Conservation (phyloP, 1,284 basidiomycete genomes). For the Schizophyllum commune region DNA sequence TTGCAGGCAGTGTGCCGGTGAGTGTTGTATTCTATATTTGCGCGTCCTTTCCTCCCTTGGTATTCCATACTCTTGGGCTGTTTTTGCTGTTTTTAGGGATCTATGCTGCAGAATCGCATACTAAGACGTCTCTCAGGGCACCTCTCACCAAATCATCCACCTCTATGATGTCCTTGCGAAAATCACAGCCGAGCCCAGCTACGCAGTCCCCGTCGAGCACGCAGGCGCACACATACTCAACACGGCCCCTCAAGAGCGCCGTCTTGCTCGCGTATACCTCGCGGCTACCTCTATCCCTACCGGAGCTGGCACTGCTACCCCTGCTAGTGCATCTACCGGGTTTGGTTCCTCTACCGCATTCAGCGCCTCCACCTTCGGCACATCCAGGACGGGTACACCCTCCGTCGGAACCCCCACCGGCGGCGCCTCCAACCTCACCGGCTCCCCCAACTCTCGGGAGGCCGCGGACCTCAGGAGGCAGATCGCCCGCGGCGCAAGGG, state of each 20-base stretch:
- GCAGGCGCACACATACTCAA: constrained; percentile 74
- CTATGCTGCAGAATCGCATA: too few species aligned
- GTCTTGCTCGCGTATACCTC: constrained; percentile 65
- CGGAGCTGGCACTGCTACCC: too few species aligned
- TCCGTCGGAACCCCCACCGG: too few species aligned
- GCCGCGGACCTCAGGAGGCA: constrained; percentile 54
- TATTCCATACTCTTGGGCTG: too few species aligned
- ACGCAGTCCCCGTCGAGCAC: constrained; percentile 64
- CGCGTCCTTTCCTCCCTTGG: too few species aligned
- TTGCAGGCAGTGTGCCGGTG: constrained; percentile 43
- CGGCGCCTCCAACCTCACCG: too few species aligned
- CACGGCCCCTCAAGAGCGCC: constrained; percentile 63
- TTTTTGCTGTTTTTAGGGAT: neutral
- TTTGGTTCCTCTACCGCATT: too few species aligned
- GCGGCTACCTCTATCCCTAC: too few species aligned
- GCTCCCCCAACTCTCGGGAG: constrained; percentile 31
- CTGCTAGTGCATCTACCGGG: too few species aligned
- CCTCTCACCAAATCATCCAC: constrained; percentile 53
- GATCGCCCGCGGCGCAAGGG: constrained; percentile 66
- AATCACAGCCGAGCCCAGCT: constrained; percentile 63
- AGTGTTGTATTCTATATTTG: too few species aligned
- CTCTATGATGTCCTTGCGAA: constrained; percentile 66
- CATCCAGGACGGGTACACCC: too few species aligned
- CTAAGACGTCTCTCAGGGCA: constrained; percentile 25
- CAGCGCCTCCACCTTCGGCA: too few species aligned